Conservation (phyloP, 176 grass and related monocot genomes). For the Musa beccarii region DNA sequence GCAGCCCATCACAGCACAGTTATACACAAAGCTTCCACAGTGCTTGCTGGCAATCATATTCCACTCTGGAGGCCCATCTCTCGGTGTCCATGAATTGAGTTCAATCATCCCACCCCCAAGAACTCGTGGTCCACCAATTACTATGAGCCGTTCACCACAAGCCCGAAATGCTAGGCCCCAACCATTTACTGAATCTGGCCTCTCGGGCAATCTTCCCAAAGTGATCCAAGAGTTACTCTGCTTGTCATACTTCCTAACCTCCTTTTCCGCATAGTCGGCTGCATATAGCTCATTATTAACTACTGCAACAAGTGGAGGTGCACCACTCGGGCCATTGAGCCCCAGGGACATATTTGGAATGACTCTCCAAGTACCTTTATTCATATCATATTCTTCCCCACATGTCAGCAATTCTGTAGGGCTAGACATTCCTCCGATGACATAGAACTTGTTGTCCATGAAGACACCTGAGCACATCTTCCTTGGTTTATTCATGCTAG, state of each 20-base stretch:
- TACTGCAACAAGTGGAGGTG: conserved; percentile 84
- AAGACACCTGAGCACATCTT: conserved; percentile 86
- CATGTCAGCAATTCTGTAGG: conserved; percentile 77
- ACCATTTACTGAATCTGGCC: conserved; percentile 89
- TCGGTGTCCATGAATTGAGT: conserved; percentile 86
- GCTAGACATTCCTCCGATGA: conserved; percentile 77
- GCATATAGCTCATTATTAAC: conserved; percentile 89
- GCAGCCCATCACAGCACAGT: conserved; percentile 96
- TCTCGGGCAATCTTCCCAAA: conserved; percentile 70
- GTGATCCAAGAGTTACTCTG: conserved; percentile 69
- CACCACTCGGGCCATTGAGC: conserved; percentile 71
- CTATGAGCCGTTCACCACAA: conserved; percentile 78
- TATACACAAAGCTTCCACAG: conserved; percentile 90
- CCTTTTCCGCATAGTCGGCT: conserved; percentile 35
- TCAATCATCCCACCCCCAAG: conserved; percentile 90
- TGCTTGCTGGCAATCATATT: conserved; percentile 89
- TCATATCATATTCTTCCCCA: conserved; percentile 70
- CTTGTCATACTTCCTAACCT: conserved; percentile 41
- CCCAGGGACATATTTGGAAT: conserved; percentile 80
- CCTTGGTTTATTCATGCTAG: conserved; percentile 77
- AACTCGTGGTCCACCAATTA: conserved; percentile 82
- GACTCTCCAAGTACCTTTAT: conserved; percentile 64
- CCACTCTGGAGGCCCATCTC: conserved; percentile 57
- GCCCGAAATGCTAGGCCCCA: conserved; percentile 97
- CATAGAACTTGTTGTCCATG: conserved; percentile 93